Percentiles rank a stretch among this genome's conserved stretches.
phyloP scores from a whole-genome alignment of 75 land plant genomes.

The Picea glauca region DNA sequence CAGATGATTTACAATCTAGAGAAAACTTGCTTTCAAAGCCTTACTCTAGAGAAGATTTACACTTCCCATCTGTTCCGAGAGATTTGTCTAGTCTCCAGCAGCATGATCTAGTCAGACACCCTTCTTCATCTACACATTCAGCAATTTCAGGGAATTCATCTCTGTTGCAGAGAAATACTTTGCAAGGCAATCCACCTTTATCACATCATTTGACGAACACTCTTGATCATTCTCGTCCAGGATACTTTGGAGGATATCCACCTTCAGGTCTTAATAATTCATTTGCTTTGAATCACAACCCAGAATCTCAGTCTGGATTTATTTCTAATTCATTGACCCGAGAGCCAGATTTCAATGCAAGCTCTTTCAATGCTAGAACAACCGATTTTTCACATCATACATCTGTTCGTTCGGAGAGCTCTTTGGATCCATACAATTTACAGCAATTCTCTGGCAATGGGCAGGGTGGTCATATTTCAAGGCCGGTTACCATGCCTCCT shows the following conservation, averaged over 20 bases:
- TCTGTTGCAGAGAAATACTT: background rate
- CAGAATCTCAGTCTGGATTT: conserved; percentile 2
- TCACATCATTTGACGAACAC: background rate
- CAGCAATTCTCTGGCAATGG: conserved; percentile 19
- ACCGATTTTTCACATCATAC: background rate
- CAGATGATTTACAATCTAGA: conserved; percentile 5
- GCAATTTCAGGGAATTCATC: background rate
- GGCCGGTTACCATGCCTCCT: conserved; percentile 16
- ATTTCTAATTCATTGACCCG: conserved; percentile 1
- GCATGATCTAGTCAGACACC: conserved; percentile 7
- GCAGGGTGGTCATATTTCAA: conserved; percentile 12
- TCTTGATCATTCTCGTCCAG: background rate
- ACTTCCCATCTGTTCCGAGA: background rate
- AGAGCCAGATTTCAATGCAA: conserved; percentile 5
- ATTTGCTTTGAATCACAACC: background rate
- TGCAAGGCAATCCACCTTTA: background rate
- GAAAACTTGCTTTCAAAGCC: conserved; percentile 7
- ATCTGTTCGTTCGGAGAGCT: background rate
- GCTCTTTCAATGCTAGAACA: background rate
- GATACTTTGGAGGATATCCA: conserved; percentile 1
- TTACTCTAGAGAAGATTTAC: conserved; percentile 1
- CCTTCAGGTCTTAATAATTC: background rate
- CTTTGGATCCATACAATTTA: conserved; percentile 18
- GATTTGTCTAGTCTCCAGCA: conserved; percentile 9
- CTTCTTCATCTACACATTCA: background rate